phyloP scores from a whole-genome alignment of 441 rosid species.

The Pelargonium australe region DNA sequence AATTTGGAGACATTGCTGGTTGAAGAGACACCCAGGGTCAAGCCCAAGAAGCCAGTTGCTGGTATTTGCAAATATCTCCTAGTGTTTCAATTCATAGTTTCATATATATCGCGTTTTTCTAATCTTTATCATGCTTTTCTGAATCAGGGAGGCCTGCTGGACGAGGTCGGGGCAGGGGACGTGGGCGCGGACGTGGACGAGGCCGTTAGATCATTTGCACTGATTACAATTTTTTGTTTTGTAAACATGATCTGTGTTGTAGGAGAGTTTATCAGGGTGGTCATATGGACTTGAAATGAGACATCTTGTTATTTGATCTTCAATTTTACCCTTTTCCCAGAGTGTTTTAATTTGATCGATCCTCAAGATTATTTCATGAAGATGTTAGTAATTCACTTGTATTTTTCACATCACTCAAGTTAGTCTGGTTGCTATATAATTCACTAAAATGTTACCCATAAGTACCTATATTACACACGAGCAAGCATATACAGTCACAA shows the following conservation, averaged over 20 bases:
- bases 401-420: no score
- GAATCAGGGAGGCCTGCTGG: neutral
- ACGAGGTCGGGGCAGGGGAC: conserved; percentile 2
- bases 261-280: conserved; percentile 1
- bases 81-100: neutral
- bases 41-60: conserved; percentile 83
- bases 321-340: neutral
- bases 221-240: conserved; percentile 1
- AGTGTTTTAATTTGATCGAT: neutral
- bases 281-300: conserved; percentile 1
- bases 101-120: neutral
- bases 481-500: no score
- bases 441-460: no score
- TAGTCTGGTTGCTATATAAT: no score
- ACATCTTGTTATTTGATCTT: neutral
- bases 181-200: neutral
- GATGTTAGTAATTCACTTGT: conserved; percentile 2
- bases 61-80: neutral
- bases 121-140: neutral
- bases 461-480: no score
- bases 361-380: neutral
- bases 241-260: conserved; percentile 7
- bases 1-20: conserved; percentile 91
- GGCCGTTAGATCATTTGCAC: neutral
- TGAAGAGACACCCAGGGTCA: conserved; percentile 90